Evolutionary conservation across 2,329 filamentous ascomycete genomes (phyloP).

Genomic region (Curvularia sp.): DNA sequence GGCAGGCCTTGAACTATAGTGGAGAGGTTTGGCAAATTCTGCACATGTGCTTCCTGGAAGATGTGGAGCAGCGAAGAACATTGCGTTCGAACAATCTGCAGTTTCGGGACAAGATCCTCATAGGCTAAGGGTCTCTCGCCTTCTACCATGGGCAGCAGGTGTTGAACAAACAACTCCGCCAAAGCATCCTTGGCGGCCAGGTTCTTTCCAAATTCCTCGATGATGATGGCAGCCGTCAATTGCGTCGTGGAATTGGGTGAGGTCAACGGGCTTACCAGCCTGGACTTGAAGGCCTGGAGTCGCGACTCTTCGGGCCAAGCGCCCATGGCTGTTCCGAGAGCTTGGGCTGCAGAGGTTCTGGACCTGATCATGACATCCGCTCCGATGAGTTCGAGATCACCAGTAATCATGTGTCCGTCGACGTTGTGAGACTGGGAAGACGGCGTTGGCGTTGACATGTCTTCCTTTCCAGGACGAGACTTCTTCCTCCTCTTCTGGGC

Average conservation of each 20-base stretch:
- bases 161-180: constrained; percentile 65
- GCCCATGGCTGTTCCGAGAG: constrained; percentile 84
- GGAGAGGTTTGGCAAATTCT: constrained; percentile 78
- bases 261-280: constrained; percentile 69
- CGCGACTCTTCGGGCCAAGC: constrained; percentile 69
- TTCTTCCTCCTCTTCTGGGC: constrained; percentile 82
- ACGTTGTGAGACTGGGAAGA: constrained; percentile 81
- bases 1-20: constrained; percentile 93
- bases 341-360: constrained; percentile 83
- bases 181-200: constrained; percentile 55
- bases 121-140: constrained; percentile 82
- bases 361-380: constrained; percentile 87
- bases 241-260: constrained; percentile 86
- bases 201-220: constrained; percentile 83
- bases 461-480: constrained; percentile 76
- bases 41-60: constrained; percentile 72
- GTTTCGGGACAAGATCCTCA: constrained; percentile 85
- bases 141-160: constrained; percentile 79
- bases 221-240: constrained; percentile 78
- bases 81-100: constrained; percentile 88
- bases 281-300: constrained; percentile 69
- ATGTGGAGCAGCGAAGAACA: constrained; percentile 89
- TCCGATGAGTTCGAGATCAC: constrained; percentile 93
- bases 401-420: constrained; percentile 96
- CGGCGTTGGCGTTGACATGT: constrained; percentile 56